Base-by-base conservation (phyloP, 2,329 filamentous ascomycete species). In the Cercospora beticola region DNA sequence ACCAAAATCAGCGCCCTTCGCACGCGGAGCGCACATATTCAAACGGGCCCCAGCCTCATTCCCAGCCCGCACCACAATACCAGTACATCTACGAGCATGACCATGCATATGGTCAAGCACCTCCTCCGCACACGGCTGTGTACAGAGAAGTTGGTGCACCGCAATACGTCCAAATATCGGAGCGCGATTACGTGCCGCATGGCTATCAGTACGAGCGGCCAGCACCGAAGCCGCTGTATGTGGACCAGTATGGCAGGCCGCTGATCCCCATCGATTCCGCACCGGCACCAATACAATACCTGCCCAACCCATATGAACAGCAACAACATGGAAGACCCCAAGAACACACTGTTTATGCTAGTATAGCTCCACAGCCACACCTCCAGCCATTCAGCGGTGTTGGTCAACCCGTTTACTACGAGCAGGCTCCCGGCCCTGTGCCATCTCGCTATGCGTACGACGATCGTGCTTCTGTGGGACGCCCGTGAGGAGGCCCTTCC, bases 241-340 rank as follows among this genome's bases (percentile, higher is more conserved):
- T 78, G n/a, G 77, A 78, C 52, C 71, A 78, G 60, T 77, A 77
- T 65, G 77, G 77, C 43, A 70, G 73, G 10, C 74, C 71, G 5
- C 63, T 78, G 9, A 72, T 75, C 36, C 75, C 74, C 5, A 71
- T 76, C 52, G 74, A 77, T 64, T 58, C 71, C 33, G 71, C 70
- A 5, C 74, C 74, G 5, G 74, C 74, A 6, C 74, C 74, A 3
- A 70, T 76, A 30, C 75, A 76, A 54, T 76, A 74, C 59, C 61
- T 68, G 26, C 72, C 72, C 30, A 71, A 72, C 59, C 74, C 71
- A n/a, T 73, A 73, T 61, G 74, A 74, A 21, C 75, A 74, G 54
- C 72, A 72, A 68, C 72, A 74, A 36, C 33, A 62, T 46, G 65
- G 30, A 30, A 64, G 68, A 54, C 68, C 62, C 3, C 40, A 60